Percentiles rank a stretch among this genome's conserved stretches.
phyloP scores from a whole-genome alignment of 306 rosid genomes.

The Glycyrrhiza uralensis region DNA sequence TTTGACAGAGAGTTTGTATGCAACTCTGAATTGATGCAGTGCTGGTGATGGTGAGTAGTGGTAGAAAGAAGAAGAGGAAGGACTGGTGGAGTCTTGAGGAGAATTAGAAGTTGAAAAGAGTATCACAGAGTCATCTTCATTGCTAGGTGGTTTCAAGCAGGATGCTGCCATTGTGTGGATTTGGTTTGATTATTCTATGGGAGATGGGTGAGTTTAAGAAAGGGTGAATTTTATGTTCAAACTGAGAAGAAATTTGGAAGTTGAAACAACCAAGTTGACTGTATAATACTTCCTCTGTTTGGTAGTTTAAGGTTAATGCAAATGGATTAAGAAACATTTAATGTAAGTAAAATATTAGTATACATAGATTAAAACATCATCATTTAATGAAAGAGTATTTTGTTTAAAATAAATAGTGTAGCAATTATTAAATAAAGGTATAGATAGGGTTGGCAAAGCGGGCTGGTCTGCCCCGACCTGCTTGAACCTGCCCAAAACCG shows the following conservation, averaged over 20 bases:
- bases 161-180: conserved; percentile 34
- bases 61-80: conserved; percentile 57
- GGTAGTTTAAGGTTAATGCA: no score
- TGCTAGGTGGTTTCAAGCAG: conserved; percentile 41
- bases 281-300: no score
- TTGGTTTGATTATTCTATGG: conserved; percentile 14
- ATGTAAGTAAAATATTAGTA: no score
- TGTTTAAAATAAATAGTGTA: no score
- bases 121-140: conserved; percentile 53
- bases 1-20: conserved; percentile 40
- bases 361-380: no score
- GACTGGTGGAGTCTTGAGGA: conserved; percentile 49
- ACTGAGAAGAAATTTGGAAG: conserved; percentile 31
- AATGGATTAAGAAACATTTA: no score
- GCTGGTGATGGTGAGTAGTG: conserved; percentile 39
- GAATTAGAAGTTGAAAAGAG: conserved; percentile 59
- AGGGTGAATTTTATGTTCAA: conserved; percentile 5
- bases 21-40: conserved; percentile 20
- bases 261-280: conserved; percentile 34
- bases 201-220: conserved; percentile 5
- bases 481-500: no score
- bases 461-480: no score
- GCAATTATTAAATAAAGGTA: no score
- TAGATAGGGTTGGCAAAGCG: no score
- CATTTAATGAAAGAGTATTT: no score